Evolutionary conservation across 371 early-diverging fungal species (phyloP), one percentile per base, ranked within the genome.

Genomic region (Nematocida ironsii): DNA sequence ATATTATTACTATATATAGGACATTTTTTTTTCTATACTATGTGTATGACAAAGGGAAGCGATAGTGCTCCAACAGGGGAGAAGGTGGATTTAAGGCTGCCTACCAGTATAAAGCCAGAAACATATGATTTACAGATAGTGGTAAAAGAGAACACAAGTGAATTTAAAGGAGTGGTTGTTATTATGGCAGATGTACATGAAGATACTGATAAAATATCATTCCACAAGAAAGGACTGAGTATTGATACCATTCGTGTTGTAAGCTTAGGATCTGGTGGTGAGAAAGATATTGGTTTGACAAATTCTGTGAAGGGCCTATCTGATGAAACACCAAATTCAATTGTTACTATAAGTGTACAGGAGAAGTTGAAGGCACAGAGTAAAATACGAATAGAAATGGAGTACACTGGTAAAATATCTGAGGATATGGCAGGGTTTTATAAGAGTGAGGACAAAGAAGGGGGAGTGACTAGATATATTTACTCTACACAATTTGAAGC

Each of bases 401-500:
- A 70, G 18, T 86, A 73, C 69, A 27, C 33, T 9, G 80, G 82
- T n/a, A 72, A 62, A 27, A 66, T 83, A 47, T 62, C 61, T 20
- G 70, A 70, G 1, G 60, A 56, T 4, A 64, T 86, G 71, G 80
- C 72, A 33, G 86, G 86, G 18, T 84, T 86, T 40, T 86, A 86
- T 68, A 84, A 82, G 47, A 84, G 82, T 20, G 73, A 72, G 13
- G 61, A 71, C 48, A 55, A 52, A n/a, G 68, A 16, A 33, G 57
- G 68, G 20, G 64, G 69, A 5, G 58, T 54, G 27, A 42, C 23
- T 5, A 54, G 45, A 20, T 78, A 50, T 54, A 57, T 83, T 44
- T 84, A 80, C 68, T 82, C 84, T 23, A 94, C 94, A 16, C 94
- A 95, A 85, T 94, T 94, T 88, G 94, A 94, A 86, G 89, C 95